These are phyloP conservation scores for Diplodia sapinea DNA, from an alignment of 2,329 filamentous ascomycete genomes.

Conservation along the genomic window DNA sequence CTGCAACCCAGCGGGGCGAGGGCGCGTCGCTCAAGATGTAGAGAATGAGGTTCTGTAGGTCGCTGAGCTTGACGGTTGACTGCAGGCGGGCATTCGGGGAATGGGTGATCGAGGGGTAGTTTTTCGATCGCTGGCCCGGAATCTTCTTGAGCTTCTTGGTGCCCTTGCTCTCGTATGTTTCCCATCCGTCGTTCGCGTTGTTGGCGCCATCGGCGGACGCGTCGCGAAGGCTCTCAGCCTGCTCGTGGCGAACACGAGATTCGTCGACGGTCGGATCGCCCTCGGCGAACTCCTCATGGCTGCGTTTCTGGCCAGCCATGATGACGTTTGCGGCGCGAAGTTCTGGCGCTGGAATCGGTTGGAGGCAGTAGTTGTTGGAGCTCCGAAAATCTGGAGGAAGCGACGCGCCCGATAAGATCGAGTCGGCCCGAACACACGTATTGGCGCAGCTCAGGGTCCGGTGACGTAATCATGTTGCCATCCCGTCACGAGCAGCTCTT, in stretches of 20 bases:
- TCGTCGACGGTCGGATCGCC: background rate
- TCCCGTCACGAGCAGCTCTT: background rate
- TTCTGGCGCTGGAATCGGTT: background rate
- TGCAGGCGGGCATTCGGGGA: constrained; percentile 60
- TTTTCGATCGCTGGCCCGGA: constrained; percentile 50
- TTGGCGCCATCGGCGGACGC: constrained; percentile 11
- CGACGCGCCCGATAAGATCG: constrained; percentile 13
- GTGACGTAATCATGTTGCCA: background rate
- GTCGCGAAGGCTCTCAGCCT: constrained; percentile 2
- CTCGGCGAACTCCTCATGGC: constrained; percentile 25
- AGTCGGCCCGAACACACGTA: constrained; percentile 5
- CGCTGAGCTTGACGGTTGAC: constrained; percentile 61
- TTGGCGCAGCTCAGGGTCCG: constrained; percentile 14
- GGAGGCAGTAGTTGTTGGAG: constrained; percentile 4
- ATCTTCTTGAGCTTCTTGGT: constrained; percentile 38
- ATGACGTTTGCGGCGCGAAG: background rate
- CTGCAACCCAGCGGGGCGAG: constrained; percentile 67
- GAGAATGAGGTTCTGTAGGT: constrained; percentile 64
- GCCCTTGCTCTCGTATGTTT: constrained; percentile 35
- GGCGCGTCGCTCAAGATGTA: constrained; percentile 65
- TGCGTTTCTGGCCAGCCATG: constrained; percentile 30
- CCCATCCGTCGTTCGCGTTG: constrained; percentile 38
- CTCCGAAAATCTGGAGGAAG: constrained; percentile 27
- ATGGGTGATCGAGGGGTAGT: constrained; percentile 61
- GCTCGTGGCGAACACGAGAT: background rate